Percentiles rank a stretch among this genome's conserved stretches.
phyloP scores from a whole-genome alignment of 2,329 filamentous ascomycete genomes.

The Zymoseptoria pseudotritici region DNA sequence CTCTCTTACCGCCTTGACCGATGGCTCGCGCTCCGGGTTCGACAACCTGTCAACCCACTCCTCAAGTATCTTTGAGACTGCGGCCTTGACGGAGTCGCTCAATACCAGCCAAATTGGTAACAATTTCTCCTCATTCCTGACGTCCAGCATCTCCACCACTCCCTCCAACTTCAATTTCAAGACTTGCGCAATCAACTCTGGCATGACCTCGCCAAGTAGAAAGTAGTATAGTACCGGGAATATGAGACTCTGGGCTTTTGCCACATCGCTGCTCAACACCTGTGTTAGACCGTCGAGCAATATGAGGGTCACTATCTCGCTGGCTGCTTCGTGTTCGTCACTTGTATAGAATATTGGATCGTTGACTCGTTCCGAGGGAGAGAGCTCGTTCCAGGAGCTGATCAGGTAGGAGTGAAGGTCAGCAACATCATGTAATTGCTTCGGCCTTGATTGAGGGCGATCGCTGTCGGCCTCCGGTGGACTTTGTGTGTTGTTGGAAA shows the following conservation, averaged over 20 bases:
- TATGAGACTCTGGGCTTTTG: neutral
- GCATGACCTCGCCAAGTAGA: slow-evolving; percentile 10
- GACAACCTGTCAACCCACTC: slow-evolving; percentile 5
- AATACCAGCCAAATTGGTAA: slow-evolving; percentile 1
- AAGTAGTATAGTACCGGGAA: slow-evolving; percentile 6
- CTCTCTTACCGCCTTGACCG: slow-evolving; percentile 1
- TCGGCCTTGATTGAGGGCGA: neutral
- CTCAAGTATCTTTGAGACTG: neutral
- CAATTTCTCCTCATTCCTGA: neutral
- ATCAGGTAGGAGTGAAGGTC: neutral
- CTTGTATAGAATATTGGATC: slow-evolving; percentile 1
- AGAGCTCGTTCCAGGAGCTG: neutral
- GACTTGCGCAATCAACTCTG: neutral
- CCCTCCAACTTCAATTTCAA: slow-evolving; percentile 6
- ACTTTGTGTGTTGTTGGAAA: neutral
- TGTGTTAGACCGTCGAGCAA: slow-evolving; percentile 2
- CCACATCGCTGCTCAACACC: neutral
- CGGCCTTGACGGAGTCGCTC: neutral
- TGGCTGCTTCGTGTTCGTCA: slow-evolving; percentile 4
- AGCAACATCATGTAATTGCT: neutral
- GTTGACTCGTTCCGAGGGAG: neutral
- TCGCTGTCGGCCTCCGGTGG: neutral
- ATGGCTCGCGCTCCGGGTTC: slow-evolving; percentile 1
- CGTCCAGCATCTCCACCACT: slow-evolving; percentile 3
- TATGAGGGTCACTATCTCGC: slow-evolving; percentile 2